These are phyloP conservation scores for Acacia melanoxylon DNA, from an alignment of 306 rosid genomes.

Conservation along the genomic window DNA sequence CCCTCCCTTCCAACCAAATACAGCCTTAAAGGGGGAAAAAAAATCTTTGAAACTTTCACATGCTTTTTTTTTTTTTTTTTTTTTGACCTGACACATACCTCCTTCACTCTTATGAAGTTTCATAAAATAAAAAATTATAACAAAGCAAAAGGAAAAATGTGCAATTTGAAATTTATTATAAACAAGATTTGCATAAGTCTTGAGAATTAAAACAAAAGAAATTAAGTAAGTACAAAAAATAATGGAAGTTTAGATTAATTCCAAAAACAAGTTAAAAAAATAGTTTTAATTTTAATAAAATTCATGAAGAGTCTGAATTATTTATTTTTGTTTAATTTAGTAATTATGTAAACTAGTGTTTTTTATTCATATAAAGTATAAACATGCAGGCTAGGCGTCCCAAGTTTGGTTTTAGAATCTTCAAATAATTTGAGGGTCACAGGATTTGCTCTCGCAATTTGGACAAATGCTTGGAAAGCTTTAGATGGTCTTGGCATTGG, in stretches of 20 bases:
- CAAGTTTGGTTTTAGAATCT: conserved; percentile 74
- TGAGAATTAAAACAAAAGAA: too few relatives aligned
- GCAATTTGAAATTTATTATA: too few relatives aligned
- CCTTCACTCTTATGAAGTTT: too few relatives aligned
- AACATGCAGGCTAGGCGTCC: neutral
- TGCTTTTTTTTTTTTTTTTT: too few relatives aligned
- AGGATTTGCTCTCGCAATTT: conserved; percentile 54
- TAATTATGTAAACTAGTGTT: neutral
- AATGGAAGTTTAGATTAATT: neutral
- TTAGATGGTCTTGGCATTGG: neutral
- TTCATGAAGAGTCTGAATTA: neutral
- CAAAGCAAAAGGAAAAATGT: too few relatives aligned
- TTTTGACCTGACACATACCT: too few relatives aligned
- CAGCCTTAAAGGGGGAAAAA: too few relatives aligned
- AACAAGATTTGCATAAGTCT: neutral
- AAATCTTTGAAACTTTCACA: too few relatives aligned
- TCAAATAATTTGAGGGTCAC: conserved; percentile 54
- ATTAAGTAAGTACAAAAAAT: too few relatives aligned
- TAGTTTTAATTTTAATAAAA: neutral
- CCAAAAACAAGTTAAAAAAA: too few relatives aligned
- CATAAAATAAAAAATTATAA: too few relatives aligned
- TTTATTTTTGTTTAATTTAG: neutral
- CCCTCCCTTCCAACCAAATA: too few relatives aligned
- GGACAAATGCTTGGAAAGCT: neutral
- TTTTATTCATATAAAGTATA: neutral